Evolutionary conservation across 148 eudicot species (phyloP).

Genomic region (Oxyria digyna): DNA sequence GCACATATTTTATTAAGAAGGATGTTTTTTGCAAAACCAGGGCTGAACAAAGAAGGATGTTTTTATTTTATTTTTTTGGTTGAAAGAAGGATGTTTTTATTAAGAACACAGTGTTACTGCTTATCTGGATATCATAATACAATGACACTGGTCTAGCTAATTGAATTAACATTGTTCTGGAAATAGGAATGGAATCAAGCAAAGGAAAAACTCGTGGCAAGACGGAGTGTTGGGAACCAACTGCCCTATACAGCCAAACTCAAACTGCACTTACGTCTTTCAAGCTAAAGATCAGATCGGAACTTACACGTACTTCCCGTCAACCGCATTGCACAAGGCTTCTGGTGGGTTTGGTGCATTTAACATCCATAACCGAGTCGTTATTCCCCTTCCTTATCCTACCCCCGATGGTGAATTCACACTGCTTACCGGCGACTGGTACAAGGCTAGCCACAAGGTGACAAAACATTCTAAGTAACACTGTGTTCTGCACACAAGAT

Average conservation of each 20-base stretch:
- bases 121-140: background rate
- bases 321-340: constrained; percentile 10
- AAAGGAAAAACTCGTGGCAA: constrained; percentile 27
- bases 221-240: constrained; percentile 21
- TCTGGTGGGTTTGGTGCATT: constrained; percentile 20
- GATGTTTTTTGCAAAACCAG: too few relatives aligned
- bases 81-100: too few relatives aligned
- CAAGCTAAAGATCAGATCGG: constrained; percentile 30
- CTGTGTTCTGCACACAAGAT: constrained; percentile 4
- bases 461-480: constrained; percentile 2
- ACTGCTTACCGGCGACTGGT: constrained; percentile 23
- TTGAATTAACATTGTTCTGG: background rate
- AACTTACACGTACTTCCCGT: constrained; percentile 18
- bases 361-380: constrained; percentile 12
- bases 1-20: too few relatives aligned
- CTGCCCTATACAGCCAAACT: constrained; percentile 22
- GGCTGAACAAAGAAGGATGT: too few relatives aligned
- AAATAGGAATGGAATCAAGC: constrained; percentile 19
- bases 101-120: too few relatives aligned
- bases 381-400: constrained; percentile 22
- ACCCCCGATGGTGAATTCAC: constrained; percentile 16
- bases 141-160: background rate
- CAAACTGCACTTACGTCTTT: constrained; percentile 21
- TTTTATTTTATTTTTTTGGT: too few relatives aligned
- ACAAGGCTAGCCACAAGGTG: constrained; percentile 25